Base-by-base conservation (phyloP, 441 rosid genomes). In the Viola pubescens region DNA sequence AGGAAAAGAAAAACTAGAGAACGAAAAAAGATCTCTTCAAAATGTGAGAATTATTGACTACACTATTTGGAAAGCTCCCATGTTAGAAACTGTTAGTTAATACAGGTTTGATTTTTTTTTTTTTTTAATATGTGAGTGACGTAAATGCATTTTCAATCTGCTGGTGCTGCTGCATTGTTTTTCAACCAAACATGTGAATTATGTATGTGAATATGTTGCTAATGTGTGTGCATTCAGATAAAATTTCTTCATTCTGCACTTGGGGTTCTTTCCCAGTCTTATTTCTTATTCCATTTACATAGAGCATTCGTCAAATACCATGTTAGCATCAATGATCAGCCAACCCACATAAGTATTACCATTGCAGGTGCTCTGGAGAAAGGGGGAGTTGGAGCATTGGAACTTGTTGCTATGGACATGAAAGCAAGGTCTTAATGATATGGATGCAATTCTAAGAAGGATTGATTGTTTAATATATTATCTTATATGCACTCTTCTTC, bases 331-430 rank as follows among this genome's bases (percentile, higher is more conserved):
- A 47, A 52, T 61, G 26, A 58, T 52, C 56, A 44, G 37, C 1
- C 0, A 38, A 43, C 47, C 43, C 34, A 26, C 34, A 26, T 26
- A 26, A 26, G 34, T 26, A 26, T 26, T 26, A 26, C 3, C 34
- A 26, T 42, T 66, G 74, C 94, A 94, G 99, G 80, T 75, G 91
- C 97, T 69, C 82, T 94, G 69, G 99, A 94, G 55, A 94, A 94
- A 75, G 97, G 99, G 46, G 99, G 99, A 50, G 97, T 88, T 60
- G 99, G 99, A 55, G 97, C 99, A 10, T 69, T 94, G 75, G 99
- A 94, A 81, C 95, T 94, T 76, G 97, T 94, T 76, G 99, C 99
- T 56, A 94, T 94, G 99, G 99, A 94, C 81, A 94, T 94, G 99
- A 94, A 94, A 88, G 97, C 97, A 52, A 90, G 99, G 99, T 92